phyloP scores from a whole-genome alignment of 257 asterid species.

The Mentha longifolia region DNA sequence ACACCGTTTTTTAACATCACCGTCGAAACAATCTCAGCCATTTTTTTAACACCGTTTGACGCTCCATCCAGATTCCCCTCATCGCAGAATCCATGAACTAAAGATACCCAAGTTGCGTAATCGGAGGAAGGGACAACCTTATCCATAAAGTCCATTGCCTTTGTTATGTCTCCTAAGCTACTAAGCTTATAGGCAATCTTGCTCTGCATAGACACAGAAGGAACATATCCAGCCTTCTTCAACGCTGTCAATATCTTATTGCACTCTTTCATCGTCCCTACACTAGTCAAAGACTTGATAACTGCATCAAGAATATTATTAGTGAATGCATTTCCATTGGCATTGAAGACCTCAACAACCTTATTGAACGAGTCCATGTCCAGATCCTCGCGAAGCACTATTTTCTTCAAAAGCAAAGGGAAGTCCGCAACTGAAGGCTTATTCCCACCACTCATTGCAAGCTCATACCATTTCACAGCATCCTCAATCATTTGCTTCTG shows the following conservation, averaged over 20 bases:
- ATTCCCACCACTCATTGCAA: slow-evolving; percentile 62
- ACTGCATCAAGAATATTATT: slow-evolving; percentile 55
- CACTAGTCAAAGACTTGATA: slow-evolving; percentile 76
- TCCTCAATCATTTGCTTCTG: slow-evolving; percentile 62
- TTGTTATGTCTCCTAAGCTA: slow-evolving; percentile 45
- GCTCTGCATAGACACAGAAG: slow-evolving; percentile 43
- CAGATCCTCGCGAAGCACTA: slow-evolving; percentile 68
- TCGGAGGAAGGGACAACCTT: slow-evolving; percentile 42
- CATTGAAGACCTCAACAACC: slow-evolving; percentile 62
- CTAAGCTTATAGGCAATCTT: slow-evolving; percentile 67
- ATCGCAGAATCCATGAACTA: too few species aligned
- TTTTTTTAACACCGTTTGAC: slow-evolving; percentile 42
- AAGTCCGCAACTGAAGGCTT: slow-evolving; percentile 72
- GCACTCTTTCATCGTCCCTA: slow-evolving; percentile 67
- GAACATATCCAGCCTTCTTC: slow-evolving; percentile 62
- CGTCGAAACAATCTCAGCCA: too few species aligned
- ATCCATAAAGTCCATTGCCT: slow-evolving; percentile 51
- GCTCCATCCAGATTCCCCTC: slow-evolving; percentile 69
- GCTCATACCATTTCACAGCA: slow-evolving; percentile 78
- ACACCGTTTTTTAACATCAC: too few species aligned
- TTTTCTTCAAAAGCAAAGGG: slow-evolving; percentile 74
- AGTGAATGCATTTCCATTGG: slow-evolving; percentile 58
- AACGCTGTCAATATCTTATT: slow-evolving; percentile 56
- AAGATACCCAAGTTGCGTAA: too few species aligned
- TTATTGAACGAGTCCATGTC: slow-evolving; percentile 62